Percentiles rank a stretch among this genome's conserved stretches.
Conservation (phyloP, 495 filamentous ascomycete species). For the Barbatosphaeria neglecta region DNA sequence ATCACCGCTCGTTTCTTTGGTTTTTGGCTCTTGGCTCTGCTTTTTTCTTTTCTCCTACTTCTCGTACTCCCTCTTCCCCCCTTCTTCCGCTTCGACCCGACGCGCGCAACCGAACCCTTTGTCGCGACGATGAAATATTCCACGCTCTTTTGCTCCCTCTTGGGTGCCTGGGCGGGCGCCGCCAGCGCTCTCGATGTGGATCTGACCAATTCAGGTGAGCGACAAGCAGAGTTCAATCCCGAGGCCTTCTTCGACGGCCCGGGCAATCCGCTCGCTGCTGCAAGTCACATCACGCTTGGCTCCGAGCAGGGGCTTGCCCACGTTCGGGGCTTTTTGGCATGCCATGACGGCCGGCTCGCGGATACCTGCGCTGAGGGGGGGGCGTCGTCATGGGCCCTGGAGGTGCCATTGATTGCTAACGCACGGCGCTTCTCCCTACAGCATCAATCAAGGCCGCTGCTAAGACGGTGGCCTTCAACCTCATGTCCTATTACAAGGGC, state of each 20-base stretch:
- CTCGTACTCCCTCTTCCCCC: neutral
- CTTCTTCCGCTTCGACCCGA: neutral
- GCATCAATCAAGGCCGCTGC: conserved; percentile 52
- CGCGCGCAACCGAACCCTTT: too few relatives aligned
- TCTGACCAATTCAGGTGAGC: neutral
- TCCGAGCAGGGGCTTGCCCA: too few relatives aligned
- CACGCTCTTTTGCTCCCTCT: neutral
- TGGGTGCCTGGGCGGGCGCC: neutral
- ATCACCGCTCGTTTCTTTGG: neutral
- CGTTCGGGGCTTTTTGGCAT: neutral
- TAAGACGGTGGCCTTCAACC: conserved; percentile 47
- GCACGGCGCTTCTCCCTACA: conserved; percentile 10
- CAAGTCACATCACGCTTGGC: too few relatives aligned
- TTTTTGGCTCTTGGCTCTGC: neutral
- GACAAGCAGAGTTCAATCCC: too few relatives aligned
- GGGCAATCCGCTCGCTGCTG: neutral
- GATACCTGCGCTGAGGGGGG: neutral
- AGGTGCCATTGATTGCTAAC: neutral
- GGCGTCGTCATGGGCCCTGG: too few relatives aligned
- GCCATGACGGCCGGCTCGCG: neutral
- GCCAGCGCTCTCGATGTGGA: neutral
- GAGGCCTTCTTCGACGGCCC: neutral
- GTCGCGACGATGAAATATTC: neutral
- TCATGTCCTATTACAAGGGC: conserved; percentile 55
- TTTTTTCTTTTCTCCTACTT: neutral